Percentiles rank a stretch among this genome's conserved stretches.
These are phyloP conservation scores for Microsporum ferrugineum DNA, from an alignment of 2,329 filamentous ascomycete species.

Conservation along the genomic window DNA sequence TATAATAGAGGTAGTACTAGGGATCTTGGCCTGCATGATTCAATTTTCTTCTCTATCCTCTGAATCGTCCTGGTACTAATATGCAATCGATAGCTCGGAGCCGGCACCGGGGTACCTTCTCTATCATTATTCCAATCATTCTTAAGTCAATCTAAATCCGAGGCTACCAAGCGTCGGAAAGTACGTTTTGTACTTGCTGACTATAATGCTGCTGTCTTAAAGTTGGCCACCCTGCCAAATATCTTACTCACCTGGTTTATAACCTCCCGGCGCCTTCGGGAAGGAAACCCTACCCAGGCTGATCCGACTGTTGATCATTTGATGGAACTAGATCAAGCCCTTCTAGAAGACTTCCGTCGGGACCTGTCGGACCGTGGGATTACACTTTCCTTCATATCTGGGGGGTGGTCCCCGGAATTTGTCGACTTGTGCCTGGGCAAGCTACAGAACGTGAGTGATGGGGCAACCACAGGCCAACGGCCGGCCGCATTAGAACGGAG, in stretches of 20 bases:
- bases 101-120: slow-evolving; percentile 50
- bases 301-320: slow-evolving; percentile 24
- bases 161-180: slow-evolving; percentile 9
- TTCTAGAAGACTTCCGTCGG: slow-evolving; percentile 37
- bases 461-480: slow-evolving; percentile 12
- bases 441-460: slow-evolving; percentile 13
- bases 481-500: slow-evolving; percentile 21
- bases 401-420: slow-evolving; percentile 45
- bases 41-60: no score
- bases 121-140: slow-evolving; percentile 43
- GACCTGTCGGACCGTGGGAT: slow-evolving; percentile 35
- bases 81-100: slow-evolving; percentile 40
- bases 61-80: neutral
- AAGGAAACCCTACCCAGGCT: neutral
- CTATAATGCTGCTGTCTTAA: slow-evolving; percentile 50
- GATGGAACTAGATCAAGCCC: slow-evolving; percentile 37
- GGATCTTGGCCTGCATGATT: neutral
- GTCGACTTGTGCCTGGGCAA: slow-evolving; percentile 32
- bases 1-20: slow-evolving; percentile 24
- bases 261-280: neutral
- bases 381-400: slow-evolving; percentile 46
- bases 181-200: slow-evolving; percentile 48
- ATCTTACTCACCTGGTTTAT: slow-evolving; percentile 44
- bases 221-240: slow-evolving; percentile 52
- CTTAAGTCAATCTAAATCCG: neutral